phyloP scores from a whole-genome alignment of 2,329 filamentous ascomycete species.

The Alternaria hordeiaustralica region DNA sequence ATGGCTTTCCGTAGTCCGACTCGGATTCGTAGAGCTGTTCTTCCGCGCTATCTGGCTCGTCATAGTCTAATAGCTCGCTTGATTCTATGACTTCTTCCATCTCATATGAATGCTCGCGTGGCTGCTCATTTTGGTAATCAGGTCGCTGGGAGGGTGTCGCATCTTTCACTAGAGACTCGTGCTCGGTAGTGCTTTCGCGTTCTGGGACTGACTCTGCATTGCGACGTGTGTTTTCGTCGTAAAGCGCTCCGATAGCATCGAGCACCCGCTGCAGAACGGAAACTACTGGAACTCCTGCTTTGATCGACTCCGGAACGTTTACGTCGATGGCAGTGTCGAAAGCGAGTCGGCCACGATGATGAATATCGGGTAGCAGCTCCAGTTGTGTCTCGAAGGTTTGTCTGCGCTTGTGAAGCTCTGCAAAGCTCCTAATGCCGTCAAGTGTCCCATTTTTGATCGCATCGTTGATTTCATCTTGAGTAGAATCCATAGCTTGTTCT shows the following conservation, averaged over 20 bases:
- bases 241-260: not conserved
- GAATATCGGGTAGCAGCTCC: not conserved
- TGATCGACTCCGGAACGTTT: not conserved
- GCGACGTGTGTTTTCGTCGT: not conserved
- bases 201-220: not conserved
- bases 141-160: not conserved
- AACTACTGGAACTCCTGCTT: not conserved
- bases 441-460: not conserved
- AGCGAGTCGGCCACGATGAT: not conserved
- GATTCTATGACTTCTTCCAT: not conserved
- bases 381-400: not conserved
- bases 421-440: not conserved
- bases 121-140: not conserved
- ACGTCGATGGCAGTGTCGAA: constrained; percentile 2
- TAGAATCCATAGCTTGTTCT: not conserved
- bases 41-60: not conserved
- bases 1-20: not conserved
- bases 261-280: not conserved
- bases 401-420: not conserved
- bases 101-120: not conserved
- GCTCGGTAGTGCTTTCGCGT: not conserved
- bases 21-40: not conserved
- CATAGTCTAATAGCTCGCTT: not conserved
- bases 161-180: not conserved
- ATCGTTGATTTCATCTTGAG: not conserved